A percentile compares a stretch with the other conserved stretches of the same genome.
Evolutionary conservation across 2,329 filamentous ascomycete genomes (phyloP).

Genomic region (Diplocarpon mali): DNA sequence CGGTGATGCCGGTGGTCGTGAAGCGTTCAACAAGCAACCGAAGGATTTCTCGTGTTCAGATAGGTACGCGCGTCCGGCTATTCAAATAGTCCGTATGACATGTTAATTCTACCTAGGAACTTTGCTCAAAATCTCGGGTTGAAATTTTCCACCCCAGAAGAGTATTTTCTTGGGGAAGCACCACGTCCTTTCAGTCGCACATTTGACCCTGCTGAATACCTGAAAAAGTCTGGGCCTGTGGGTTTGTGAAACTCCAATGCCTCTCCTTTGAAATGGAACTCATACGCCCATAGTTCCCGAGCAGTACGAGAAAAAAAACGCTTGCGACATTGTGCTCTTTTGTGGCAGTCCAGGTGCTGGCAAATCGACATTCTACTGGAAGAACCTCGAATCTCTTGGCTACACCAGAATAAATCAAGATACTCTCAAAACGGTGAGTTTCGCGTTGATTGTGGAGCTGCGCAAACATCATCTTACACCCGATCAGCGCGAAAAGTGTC

Average conservation of each 20-base stretch:
- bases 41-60: conserved; percentile 59
- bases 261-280: not conserved
- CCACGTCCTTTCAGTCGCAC: conserved; percentile 54
- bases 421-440: conserved; percentile 57
- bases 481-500: conserved; percentile 44
- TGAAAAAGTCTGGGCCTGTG: conserved; percentile 25
- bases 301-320: conserved; percentile 43
- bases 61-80: conserved; percentile 20
- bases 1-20: conserved; percentile 68
- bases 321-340: conserved; percentile 69
- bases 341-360: conserved; percentile 83
- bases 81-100: not conserved
- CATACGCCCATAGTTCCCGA: conserved; percentile 15
- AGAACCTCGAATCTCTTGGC: conserved; percentile 61
- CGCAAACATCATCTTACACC: conserved; percentile 16
- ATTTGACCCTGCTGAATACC: conserved; percentile 58
- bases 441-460: conserved; percentile 1
- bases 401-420: conserved; percentile 90
- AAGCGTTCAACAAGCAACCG: conserved; percentile 33
- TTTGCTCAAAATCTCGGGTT: conserved; percentile 80
- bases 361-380: conserved; percentile 86
- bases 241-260: conserved; percentile 9
- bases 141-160: conserved; percentile 75
- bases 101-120: conserved; percentile 40
- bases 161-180: conserved; percentile 68